These are phyloP conservation scores for Pythium coloratum DNA, from an alignment of 352 stramenopile species.

Conservation along the genomic window DNA sequence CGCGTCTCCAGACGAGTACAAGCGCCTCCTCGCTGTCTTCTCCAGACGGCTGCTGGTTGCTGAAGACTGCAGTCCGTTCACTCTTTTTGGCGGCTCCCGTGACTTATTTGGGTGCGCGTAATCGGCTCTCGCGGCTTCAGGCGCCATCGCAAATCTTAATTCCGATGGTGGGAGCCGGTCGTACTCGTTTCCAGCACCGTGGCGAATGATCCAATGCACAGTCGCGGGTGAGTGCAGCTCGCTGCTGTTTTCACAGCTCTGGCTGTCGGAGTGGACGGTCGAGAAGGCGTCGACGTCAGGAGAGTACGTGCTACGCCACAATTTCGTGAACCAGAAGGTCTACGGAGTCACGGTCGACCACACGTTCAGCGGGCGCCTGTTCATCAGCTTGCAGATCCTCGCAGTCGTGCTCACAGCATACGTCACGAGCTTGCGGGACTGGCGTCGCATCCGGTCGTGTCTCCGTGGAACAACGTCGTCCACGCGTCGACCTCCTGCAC, in stretches of 20 bases:
- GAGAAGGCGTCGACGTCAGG: slow-evolving; percentile 9
- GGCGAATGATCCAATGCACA: slow-evolving; percentile 44
- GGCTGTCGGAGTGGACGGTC: slow-evolving; percentile 36
- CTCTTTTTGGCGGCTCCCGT: slow-evolving; percentile 24
- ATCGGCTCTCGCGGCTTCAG: slow-evolving; percentile 32
- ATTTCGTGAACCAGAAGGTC: slow-evolving; percentile 47
- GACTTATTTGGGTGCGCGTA: slow-evolving; percentile 38
- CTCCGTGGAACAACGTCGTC: slow-evolving; percentile 27
- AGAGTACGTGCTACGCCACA: slow-evolving; percentile 31
- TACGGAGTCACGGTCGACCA: slow-evolving; percentile 40
- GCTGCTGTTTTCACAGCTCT: slow-evolving; percentile 40
- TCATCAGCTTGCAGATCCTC: slow-evolving; percentile 39
- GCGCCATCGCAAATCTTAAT: slow-evolving; percentile 26
- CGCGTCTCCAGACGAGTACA: slow-evolving; percentile 25
- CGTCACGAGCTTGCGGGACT: slow-evolving; percentile 33
- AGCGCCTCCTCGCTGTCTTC: slow-evolving; percentile 26
- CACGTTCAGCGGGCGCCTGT: slow-evolving; percentile 33
- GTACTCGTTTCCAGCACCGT: slow-evolving; percentile 36
- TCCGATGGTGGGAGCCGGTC: slow-evolving; percentile 18
- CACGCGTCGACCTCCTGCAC: slow-evolving; percentile 37
- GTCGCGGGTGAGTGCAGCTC: slow-evolving; percentile 40
- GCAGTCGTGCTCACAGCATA: slow-evolving; percentile 35
- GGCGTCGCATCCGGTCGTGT: slow-evolving; percentile 30
- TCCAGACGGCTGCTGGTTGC: slow-evolving; percentile 30
- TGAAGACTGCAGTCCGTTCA: slow-evolving; percentile 28